These are phyloP conservation scores for Salix dunnii DNA, from an alignment of 345 rosid genomes.

Conservation along the genomic window DNA sequence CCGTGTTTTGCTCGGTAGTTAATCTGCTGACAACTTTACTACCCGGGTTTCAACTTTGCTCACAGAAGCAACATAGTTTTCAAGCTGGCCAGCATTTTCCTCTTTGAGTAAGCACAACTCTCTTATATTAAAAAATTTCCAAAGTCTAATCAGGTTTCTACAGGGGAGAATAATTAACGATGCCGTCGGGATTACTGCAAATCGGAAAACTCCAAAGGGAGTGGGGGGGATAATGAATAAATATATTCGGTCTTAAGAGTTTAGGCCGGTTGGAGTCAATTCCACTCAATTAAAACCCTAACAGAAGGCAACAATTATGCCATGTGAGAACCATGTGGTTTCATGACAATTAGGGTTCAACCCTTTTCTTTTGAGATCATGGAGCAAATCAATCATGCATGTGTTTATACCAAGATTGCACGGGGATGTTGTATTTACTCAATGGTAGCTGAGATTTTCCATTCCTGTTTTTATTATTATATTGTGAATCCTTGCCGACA, in stretches of 20 bases:
- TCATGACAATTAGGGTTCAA: not conserved
- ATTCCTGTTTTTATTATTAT: not conserved
- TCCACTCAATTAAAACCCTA: not conserved
- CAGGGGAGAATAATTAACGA: not conserved
- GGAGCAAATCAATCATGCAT: not conserved
- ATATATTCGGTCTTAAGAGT: too few species aligned
- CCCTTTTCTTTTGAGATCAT: not conserved
- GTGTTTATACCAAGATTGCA: not conserved
- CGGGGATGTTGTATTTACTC: not conserved
- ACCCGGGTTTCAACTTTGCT: not conserved
- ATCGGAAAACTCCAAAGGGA: not conserved
- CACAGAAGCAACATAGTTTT: not conserved
- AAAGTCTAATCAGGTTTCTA: not conserved
- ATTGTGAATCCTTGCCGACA: not conserved
- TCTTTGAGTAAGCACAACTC: too few species aligned
- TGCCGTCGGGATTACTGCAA: not conserved
- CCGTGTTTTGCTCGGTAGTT: not conserved
- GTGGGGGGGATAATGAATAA: too few species aligned
- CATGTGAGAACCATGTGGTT: conserved; percentile 5
- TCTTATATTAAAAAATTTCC: not conserved
- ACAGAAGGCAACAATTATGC: not conserved
- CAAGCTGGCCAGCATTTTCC: not conserved
- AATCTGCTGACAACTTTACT: not conserved
- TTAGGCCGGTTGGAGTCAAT: too few species aligned
- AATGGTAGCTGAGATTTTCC: not conserved